These are phyloP conservation scores for Cyanodermella asteris DNA, from an alignment of 2,329 filamentous ascomycete genomes.

Conservation along the genomic window DNA sequence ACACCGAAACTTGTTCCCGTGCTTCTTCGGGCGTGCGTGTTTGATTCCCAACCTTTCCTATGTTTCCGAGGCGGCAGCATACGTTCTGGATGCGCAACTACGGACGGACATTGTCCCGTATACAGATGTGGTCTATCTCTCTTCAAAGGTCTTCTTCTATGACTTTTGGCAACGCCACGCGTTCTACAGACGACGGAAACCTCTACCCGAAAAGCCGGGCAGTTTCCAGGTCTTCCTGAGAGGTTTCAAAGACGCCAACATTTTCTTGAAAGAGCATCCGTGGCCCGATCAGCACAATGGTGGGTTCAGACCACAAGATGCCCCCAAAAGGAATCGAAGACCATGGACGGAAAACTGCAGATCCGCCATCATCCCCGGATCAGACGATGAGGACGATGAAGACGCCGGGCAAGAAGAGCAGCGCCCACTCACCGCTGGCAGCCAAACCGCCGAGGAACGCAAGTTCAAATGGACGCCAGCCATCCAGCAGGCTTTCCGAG, in stretches of 20 bases:
- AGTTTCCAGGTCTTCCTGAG: slow-evolving; percentile 97
- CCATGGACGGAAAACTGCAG: slow-evolving; percentile 68
- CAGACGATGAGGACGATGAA: slow-evolving; percentile 36
- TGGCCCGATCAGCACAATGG: slow-evolving; percentile 76
- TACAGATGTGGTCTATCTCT: slow-evolving; percentile 81
- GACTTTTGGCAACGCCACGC: slow-evolving; percentile 89
- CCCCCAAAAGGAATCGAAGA: slow-evolving; percentile 44
- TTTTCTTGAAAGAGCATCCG: slow-evolving; percentile 83
- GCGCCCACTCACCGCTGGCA: slow-evolving; percentile 16
- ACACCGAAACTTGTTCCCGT: slow-evolving; percentile 89
- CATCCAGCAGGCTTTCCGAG: slow-evolving; percentile 76
- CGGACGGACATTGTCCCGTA: slow-evolving; percentile 87
- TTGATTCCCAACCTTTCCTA: slow-evolving; percentile 96
- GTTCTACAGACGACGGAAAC: slow-evolving; percentile 69
- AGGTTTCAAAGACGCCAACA: slow-evolving; percentile 88
- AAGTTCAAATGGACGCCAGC: slow-evolving; percentile 67
- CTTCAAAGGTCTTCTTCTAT: slow-evolving; percentile 94
- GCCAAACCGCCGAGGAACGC: slow-evolving; percentile 23
- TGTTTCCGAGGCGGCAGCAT: slow-evolving; percentile 90
- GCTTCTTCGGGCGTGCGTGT: slow-evolving; percentile 86
- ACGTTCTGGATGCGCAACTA: slow-evolving; percentile 76
- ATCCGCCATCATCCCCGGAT: too few relatives aligned
- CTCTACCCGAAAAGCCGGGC: slow-evolving; percentile 70
- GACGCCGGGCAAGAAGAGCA: slow-evolving; percentile 31
- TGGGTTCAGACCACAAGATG: slow-evolving; percentile 46